Conservation (phyloP, 768 basidiomycete species). For the Trichaptum fuscoviolaceum region DNA sequence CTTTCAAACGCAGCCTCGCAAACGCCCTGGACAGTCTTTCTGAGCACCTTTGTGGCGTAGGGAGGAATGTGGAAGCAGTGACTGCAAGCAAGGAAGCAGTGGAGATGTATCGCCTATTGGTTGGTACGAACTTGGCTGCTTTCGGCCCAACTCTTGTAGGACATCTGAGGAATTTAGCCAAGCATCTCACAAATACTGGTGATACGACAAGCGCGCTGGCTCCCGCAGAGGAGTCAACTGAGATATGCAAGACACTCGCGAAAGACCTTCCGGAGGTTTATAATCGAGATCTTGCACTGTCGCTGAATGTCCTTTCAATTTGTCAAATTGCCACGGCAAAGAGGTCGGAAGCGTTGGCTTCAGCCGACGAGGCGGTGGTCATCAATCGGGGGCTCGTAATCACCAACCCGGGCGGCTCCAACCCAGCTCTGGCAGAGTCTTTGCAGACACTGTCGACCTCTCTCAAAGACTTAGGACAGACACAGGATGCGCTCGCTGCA, state of each 20-base stretch:
- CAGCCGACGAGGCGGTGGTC: slow-evolving; percentile 4
- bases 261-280: not conserved
- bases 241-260: not conserved
- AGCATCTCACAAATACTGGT: not conserved
- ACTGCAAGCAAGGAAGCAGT: slow-evolving; percentile 7
- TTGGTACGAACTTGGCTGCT: not conserved
- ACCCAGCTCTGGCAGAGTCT: slow-evolving; percentile 7
- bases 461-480: slow-evolving; percentile 7
- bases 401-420: slow-evolving; percentile 7
- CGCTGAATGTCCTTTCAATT: slow-evolving; percentile 9
- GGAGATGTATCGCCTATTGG: not conserved
- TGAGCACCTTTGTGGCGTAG: not conserved
- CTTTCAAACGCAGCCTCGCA: slow-evolving; percentile 10
- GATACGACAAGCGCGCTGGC: not conserved
- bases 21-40: slow-evolving; percentile 6
- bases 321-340: not conserved
- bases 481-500: slow-evolving; percentile 10
- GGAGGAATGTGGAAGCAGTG: slow-evolving; percentile 7
- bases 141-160: not conserved
- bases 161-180: not conserved
- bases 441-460: slow-evolving; percentile 8
- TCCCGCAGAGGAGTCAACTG: not conserved
- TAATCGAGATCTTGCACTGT: slow-evolving; percentile 1
- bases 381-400: slow-evolving; percentile 10
- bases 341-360: not conserved